phyloP scores from a whole-genome alignment of 148 eudicot genomes.

The Suaeda aralocaspica region DNA sequence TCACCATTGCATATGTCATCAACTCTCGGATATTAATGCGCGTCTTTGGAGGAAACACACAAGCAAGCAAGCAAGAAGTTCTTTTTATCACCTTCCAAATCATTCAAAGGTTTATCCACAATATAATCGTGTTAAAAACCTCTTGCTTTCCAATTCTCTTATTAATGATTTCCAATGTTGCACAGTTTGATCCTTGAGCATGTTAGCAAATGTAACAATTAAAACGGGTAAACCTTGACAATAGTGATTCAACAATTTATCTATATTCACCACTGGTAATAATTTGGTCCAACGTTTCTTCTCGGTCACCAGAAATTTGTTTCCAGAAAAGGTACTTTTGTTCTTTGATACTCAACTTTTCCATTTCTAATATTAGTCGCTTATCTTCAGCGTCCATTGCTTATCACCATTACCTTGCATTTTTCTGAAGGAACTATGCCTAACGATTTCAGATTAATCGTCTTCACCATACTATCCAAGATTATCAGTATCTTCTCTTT shows the following conservation, averaged over 20 bases:
- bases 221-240: conserved; percentile 17
- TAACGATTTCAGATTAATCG: conserved; percentile 3
- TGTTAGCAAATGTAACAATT: conserved; percentile 8
- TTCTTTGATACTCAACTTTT: not conserved
- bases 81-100: not conserved
- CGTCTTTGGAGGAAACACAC: conserved; percentile 4
- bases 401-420: conserved; percentile 14
- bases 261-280: not conserved
- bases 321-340: not conserved
- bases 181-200: not conserved
- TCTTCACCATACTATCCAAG: conserved; percentile 10
- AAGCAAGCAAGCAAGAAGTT: conserved; percentile 14
- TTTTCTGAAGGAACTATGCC: conserved; percentile 2
- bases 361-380: not conserved
- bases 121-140: not conserved
- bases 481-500: conserved; percentile 11
- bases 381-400: conserved; percentile 1
- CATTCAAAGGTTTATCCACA: not conserved
- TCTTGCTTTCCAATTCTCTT: conserved; percentile 6
- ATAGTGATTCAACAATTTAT: conserved; percentile 2
- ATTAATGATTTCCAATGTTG: conserved; percentile 4
- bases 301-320: not conserved
- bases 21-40: not conserved
- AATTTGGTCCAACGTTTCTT: not conserved
- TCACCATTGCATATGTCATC: conserved; percentile 18